Conservation (phyloP, 139 green algal genomes). For the Auxenochlorella pyrenoidosa region DNA sequence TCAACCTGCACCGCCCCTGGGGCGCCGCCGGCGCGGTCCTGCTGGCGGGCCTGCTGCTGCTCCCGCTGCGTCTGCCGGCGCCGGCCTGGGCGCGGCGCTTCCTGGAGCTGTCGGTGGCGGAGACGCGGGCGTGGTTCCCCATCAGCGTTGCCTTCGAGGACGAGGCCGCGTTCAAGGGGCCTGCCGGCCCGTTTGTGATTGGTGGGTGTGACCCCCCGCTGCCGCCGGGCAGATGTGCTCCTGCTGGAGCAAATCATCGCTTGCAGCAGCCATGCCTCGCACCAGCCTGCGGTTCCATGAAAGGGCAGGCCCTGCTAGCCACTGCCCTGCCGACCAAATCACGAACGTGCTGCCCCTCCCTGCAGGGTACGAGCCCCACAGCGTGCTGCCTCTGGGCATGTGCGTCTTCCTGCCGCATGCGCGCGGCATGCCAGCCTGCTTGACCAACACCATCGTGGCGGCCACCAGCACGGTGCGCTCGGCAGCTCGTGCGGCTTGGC, state of each 20-base stretch:
- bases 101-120: background rate
- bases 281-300: too few relatives aligned
- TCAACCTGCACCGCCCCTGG: conserved; percentile 1
- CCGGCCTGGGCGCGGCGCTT: background rate
- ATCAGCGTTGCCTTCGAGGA: conserved; percentile 23
- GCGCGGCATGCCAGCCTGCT: background rate
- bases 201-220: too few relatives aligned
- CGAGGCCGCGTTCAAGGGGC: background rate
- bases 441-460: conserved; percentile 1
- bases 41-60: background rate
- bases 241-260: too few relatives aligned
- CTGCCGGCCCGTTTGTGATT: background rate
- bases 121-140: conserved; percentile 18
- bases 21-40: background rate
- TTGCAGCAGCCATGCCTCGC: too few relatives aligned
- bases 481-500: background rate
- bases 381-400: conserved; percentile 43
- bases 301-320: too few relatives aligned
- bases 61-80: background rate
- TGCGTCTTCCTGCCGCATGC: background rate
- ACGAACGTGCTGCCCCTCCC: too few relatives aligned
- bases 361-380: conserved; percentile 53
- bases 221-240: background rate
- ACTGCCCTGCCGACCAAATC: too few relatives aligned
- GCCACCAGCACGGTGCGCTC: conserved; percentile 27